Evolutionary conservation across 805 yeast genomes (phyloP), one percentile per base, ranked within the genome.

Genomic region (Ogataea dorogensis): DNA sequence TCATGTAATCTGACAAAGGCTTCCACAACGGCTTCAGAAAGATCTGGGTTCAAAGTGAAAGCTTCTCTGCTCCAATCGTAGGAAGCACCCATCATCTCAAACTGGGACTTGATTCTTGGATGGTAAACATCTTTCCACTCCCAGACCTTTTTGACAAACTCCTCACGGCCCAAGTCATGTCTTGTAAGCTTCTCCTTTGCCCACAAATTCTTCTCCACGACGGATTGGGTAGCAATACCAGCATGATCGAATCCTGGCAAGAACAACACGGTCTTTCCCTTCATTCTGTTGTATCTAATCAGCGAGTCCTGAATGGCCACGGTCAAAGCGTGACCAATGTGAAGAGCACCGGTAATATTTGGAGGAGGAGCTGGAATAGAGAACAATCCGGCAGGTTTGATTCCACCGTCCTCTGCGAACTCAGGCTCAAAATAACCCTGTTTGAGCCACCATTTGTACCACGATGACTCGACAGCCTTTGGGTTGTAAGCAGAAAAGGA

Each of bases 281-380:
- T 81, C 98, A 93, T 93, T 71, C 98, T 83, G 73, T 93, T 79
- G 71, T 77, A 93, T 65, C 98, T 80, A 48, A 89, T 80, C 58
- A 93, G 75, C 17, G 97, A 65, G 63, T 93, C 98, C 70, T 93
- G 98, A 57, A 93, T 84, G 22, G 98, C 71, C 44, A 89, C 86
- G 12, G 98, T 93, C 61, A 93, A 75, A 18, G 98, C 98, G 64
- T 93, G 98, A 52, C 98, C 98, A 64, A 93, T 93, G 65, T 93
- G 98, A 51, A 93, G 74, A 30, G 98, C 97, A 67, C 98, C 98
- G 31, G 98, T 93, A 47, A 93, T 95, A 63, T 93, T 93, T 59
- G 98, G 98, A 45, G 98, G 98, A 24, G 98, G 98, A n/a, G 96
- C 93, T 24, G 98, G 97, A 54, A 93, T 86, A 45, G 83, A 74